Conservation (phyloP, 106 monocot species). For the Dendrobium catenatum region DNA sequence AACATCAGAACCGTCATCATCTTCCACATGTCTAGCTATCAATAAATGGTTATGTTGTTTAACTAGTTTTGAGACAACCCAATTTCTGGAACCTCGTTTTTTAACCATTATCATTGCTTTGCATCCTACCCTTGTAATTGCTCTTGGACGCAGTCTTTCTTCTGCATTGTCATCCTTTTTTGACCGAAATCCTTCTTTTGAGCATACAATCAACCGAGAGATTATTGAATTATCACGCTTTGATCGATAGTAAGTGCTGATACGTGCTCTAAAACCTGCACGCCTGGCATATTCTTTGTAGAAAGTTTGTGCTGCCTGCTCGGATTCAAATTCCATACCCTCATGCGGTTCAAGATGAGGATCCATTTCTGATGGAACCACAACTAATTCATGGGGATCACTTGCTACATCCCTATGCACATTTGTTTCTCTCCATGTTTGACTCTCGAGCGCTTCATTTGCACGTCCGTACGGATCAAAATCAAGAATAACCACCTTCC, state of each 20-base stretch:
- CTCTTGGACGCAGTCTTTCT: conserved; percentile 35
- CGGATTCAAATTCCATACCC: conserved; percentile 64
- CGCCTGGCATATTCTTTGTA: conserved; percentile 48
- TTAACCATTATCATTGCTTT: conserved; percentile 73
- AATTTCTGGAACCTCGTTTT: conserved; percentile 44
- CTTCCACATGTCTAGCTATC: conserved; percentile 22
- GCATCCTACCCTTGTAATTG: conserved; percentile 48
- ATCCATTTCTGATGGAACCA: too few relatives aligned
- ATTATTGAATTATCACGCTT: conserved; percentile 61
- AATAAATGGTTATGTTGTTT: conserved; percentile 50
- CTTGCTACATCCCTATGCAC: too few relatives aligned
- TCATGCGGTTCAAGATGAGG: conserved; percentile 22
- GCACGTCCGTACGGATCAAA: conserved; percentile 40
- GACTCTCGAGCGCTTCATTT: conserved; percentile 31
- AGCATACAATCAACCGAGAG: conserved; percentile 58
- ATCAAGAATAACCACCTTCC: background rate
- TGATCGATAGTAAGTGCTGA: conserved; percentile 60
- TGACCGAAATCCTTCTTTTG: conserved; percentile 68
- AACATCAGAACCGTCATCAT: conserved; percentile 31
- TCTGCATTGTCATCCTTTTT: conserved; percentile 35
- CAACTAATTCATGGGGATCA: conserved; percentile 19
- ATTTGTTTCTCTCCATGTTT: conserved; percentile 10
- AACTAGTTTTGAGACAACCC: conserved; percentile 42
- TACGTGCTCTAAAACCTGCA: conserved; percentile 55
- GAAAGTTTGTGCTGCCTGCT: conserved; percentile 42